A percentile compares a stretch with the other conserved stretches of the same genome.
These are phyloP conservation scores for Sergeia podlipaevii DNA, from an alignment of 208 protist species.

Conservation along the genomic window DNA sequence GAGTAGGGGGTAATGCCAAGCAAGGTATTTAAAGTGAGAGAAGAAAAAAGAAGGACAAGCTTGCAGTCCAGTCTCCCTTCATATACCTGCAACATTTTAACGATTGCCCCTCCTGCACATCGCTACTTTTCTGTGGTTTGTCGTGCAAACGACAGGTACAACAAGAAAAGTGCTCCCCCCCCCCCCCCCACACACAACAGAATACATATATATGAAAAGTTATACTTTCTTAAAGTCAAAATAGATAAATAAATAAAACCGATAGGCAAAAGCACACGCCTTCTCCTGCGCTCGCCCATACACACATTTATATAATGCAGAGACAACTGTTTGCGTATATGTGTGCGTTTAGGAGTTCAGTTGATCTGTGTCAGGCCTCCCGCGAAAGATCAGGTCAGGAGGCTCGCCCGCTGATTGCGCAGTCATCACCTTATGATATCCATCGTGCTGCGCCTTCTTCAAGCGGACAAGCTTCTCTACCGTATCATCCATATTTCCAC, in stretches of 20 bases:
- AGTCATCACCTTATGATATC: conserved; percentile 30
- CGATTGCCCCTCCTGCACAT: too few relatives aligned
- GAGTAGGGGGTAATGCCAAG: too few relatives aligned
- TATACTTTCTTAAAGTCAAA: background rate
- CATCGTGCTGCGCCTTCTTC: conserved; percentile 22
- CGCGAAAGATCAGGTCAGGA: conserved; percentile 45
- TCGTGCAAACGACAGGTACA: background rate
- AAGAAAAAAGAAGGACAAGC: conserved; percentile 10
- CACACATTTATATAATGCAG: too few relatives aligned
- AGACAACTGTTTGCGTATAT: background rate
- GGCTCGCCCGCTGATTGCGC: conserved; percentile 33
- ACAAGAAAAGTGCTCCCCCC: background rate
- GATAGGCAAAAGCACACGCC: background rate
- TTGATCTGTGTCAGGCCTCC: conserved; percentile 27
- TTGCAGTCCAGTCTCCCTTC: too few relatives aligned
- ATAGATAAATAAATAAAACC: background rate
- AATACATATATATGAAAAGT: too few relatives aligned
- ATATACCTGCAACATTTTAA: too few relatives aligned
- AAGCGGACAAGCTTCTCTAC: conserved; percentile 65
- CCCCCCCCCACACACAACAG: too few relatives aligned
- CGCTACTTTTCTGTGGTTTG: background rate
- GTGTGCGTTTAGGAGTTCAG: conserved; percentile 24
- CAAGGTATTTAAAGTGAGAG: too few relatives aligned
- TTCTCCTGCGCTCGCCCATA: background rate
- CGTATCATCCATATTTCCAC: conserved; percentile 52